Percentiles rank a stretch among this genome's conserved stretches.
phyloP scores from a whole-genome alignment of 805 yeast genomes.

The Saccharomycopsis selenospora region DNA sequence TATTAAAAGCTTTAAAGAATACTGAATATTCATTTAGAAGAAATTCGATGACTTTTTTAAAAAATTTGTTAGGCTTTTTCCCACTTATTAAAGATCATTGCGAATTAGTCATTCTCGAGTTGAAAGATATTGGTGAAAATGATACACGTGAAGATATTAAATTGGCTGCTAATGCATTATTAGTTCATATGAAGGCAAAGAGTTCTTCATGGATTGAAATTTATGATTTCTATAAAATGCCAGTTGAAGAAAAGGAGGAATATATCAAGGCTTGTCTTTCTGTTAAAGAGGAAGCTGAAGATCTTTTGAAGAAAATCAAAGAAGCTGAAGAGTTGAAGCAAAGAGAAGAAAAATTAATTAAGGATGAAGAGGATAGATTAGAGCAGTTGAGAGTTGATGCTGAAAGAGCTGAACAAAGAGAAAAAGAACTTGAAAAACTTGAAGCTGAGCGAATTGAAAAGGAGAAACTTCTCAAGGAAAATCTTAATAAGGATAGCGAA shows the following conservation, averaged over 20 bases:
- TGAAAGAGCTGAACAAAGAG: background rate
- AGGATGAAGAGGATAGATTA: conserved; percentile 4
- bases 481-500: background rate
- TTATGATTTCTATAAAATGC: conserved; percentile 50
- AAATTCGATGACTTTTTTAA: conserved; percentile 72
- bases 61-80: conserved; percentile 52
- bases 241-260: conserved; percentile 35
- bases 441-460: conserved; percentile 19
- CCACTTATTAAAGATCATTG: conserved; percentile 68
- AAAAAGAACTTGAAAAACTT: conserved; percentile 2
- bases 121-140: conserved; percentile 39
- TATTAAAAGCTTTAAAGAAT: conserved; percentile 38
- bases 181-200: conserved; percentile 56
- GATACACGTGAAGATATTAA: conserved; percentile 78
- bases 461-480: background rate
- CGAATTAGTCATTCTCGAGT: conserved; percentile 37
- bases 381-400: background rate
- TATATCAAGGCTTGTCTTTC: conserved; percentile 25
- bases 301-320: conserved; percentile 8
- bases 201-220: conserved; percentile 42
- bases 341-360: background rate
- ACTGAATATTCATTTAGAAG: conserved; percentile 70
- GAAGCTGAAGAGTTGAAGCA: conserved; percentile 3
- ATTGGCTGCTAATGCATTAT: conserved; percentile 64
- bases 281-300: conserved; percentile 16